phyloP scores from a whole-genome alignment of 2,329 filamentous ascomycete genomes.

The Diaporthe ampelina region DNA sequence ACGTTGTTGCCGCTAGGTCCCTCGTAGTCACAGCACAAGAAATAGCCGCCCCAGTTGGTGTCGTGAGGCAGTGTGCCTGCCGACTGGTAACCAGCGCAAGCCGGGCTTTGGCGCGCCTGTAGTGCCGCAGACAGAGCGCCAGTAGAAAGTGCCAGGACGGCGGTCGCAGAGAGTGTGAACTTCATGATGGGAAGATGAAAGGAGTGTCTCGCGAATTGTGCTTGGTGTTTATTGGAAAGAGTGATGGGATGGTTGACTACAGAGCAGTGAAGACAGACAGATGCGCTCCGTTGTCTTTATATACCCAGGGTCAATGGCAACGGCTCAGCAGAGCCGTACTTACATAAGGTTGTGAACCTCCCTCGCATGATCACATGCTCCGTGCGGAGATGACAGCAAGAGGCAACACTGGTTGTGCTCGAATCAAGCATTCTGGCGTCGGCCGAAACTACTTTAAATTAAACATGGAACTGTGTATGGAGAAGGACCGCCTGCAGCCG shows the following conservation, averaged over 20 bases:
- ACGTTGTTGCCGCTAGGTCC: not conserved
- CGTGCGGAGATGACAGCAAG: not conserved
- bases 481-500: not conserved
- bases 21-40: constrained; percentile 1
- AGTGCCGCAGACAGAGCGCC: constrained; percentile 4
- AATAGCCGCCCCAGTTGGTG: not conserved
- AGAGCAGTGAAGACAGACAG: too few species aligned
- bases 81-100: not conserved
- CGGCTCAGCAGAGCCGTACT: too few species aligned
- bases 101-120: not conserved
- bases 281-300: not conserved
- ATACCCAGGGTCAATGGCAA: not conserved
- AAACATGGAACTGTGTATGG: not conserved
- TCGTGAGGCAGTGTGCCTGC: not conserved
- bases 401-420: not conserved
- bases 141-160: not conserved
- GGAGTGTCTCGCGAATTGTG: not conserved
- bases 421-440: not conserved
- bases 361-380: not conserved
- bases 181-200: not conserved
- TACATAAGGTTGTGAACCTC: not conserved
- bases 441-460: not conserved
- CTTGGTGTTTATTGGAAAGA: not conserved
- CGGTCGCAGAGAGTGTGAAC: not conserved
- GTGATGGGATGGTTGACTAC: not conserved